Conservation (phyloP, 306 rosid species). For the Acacia acuminata region DNA sequence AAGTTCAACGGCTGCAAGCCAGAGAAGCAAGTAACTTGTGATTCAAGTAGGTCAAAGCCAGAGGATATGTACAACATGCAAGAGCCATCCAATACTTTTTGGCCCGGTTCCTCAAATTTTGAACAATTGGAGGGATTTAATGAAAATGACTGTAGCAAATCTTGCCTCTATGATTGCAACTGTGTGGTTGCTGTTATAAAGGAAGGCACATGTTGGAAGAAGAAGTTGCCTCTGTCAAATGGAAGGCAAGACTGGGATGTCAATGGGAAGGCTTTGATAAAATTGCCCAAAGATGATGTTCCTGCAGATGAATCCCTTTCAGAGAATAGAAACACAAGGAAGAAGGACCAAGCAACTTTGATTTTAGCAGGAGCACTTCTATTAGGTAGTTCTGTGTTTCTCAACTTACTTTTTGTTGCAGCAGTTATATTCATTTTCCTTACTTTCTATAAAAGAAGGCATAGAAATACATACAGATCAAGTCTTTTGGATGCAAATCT, state of each 20-base stretch:
- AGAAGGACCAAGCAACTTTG: conserved; percentile 9
- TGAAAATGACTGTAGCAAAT: conserved; percentile 27
- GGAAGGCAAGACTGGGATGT: conserved; percentile 31
- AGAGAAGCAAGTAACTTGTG: conserved; percentile 33
- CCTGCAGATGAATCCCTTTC: not conserved
- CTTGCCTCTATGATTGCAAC: conserved; percentile 37
- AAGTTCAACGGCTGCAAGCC: conserved; percentile 29
- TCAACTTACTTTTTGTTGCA: conserved; percentile 21
- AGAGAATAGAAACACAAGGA: not conserved
- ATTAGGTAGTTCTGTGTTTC: conserved; percentile 32
- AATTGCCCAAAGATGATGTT: not conserved
- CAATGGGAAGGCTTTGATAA: conserved; percentile 18
- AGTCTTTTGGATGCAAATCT: conserved; percentile 11
- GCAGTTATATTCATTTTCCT: conserved; percentile 18
- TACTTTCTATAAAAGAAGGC: conserved; percentile 15
- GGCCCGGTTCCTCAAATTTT: conserved; percentile 38
- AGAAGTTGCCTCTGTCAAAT: conserved; percentile 48
- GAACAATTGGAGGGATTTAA: not conserved
- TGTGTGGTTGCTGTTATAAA: conserved; percentile 38
- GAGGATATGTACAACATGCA: conserved; percentile 10
- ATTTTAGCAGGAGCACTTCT: conserved; percentile 29
- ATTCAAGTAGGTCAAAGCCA: conserved; percentile 11
- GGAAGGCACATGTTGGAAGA: conserved; percentile 41
- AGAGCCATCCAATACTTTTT: conserved; percentile 28
- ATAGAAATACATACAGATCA: not conserved